A percentile compares a stretch with the other conserved stretches of the same genome.
These are phyloP conservation scores for Oryza meyeriana DNA, from an alignment of 176 grass and related monocot species.

Conservation along the genomic window DNA sequence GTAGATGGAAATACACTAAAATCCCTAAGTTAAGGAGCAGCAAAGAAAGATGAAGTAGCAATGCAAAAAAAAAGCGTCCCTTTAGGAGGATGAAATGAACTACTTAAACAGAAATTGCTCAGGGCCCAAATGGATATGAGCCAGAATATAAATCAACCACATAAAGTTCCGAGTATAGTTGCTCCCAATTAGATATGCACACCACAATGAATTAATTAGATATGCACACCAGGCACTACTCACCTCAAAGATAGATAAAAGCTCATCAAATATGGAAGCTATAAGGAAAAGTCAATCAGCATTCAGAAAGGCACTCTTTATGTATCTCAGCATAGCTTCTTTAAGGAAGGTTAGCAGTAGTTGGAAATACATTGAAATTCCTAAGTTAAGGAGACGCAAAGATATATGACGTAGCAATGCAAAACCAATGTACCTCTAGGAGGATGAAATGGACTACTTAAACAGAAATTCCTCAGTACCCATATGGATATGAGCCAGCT, in stretches of 20 bases:
- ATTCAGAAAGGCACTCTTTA: neutral
- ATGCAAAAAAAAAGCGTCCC: neutral
- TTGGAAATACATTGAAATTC: neutral
- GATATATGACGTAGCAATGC: neutral
- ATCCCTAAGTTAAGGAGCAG: neutral
- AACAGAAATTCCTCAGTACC: neutral
- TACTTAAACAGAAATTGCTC: neutral
- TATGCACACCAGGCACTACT: too few relatives aligned
- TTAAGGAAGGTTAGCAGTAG: neutral
- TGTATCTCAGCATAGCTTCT: neutral
- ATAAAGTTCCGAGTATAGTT: neutral
- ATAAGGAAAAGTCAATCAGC: neutral
- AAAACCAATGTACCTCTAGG: neutral
- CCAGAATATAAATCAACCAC: neutral
- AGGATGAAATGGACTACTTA: neutral
- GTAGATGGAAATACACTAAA: neutral
- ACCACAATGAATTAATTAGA: too few relatives aligned
- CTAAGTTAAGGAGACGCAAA: neutral
- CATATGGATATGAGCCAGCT: neutral
- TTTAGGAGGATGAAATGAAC: neutral
- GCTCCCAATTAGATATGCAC: too few relatives aligned
- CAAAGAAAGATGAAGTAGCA: neutral
- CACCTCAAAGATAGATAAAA: neutral
- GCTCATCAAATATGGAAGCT: neutral
- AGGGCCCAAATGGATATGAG: neutral